phyloP scores from a whole-genome alignment of 768 basidiomycete species.

The Mycena albidolilacea region DNA sequence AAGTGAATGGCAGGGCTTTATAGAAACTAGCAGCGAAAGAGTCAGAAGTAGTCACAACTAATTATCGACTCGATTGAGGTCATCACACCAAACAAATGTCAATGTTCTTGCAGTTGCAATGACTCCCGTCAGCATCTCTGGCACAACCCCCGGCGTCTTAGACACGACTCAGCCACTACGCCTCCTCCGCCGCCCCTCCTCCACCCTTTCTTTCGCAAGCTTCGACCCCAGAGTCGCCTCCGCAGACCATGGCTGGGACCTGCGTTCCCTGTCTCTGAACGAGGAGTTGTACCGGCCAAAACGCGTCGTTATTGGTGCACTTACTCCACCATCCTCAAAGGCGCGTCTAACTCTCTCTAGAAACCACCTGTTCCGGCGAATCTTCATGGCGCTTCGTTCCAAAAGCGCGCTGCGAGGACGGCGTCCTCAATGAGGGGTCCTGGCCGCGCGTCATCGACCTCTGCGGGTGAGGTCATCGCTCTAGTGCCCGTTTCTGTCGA shows the following conservation, averaged over 20 bases:
- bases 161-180: constrained; percentile 73
- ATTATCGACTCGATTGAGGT: background rate
- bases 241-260: constrained; percentile 50
- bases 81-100: background rate
- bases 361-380: constrained; percentile 69
- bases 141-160: constrained; percentile 73
- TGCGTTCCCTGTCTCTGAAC: constrained; percentile 59
- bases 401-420: constrained; percentile 70
- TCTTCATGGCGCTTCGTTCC: constrained; percentile 86
- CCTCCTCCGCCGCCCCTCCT: constrained; percentile 71
- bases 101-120: background rate
- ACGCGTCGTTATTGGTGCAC: constrained; percentile 76
- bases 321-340: background rate
- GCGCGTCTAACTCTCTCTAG: constrained; percentile 4
- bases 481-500: constrained; percentile 23
- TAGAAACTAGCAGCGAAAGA: constrained; percentile 35
- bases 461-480: constrained; percentile 70
- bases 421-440: constrained; percentile 73
- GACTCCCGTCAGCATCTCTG: constrained; percentile 43
- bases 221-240: constrained; percentile 80
- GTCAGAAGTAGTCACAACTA: constrained; percentile 38
- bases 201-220: constrained; percentile 79
- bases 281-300: constrained; percentile 70
- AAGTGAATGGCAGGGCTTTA: constrained; percentile 27
- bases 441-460: constrained; percentile 80